These are phyloP conservation scores for Suhomyces ambrosiae DNA, from an alignment of 1,139 yeast genomes.

Conservation along the genomic window DNA sequence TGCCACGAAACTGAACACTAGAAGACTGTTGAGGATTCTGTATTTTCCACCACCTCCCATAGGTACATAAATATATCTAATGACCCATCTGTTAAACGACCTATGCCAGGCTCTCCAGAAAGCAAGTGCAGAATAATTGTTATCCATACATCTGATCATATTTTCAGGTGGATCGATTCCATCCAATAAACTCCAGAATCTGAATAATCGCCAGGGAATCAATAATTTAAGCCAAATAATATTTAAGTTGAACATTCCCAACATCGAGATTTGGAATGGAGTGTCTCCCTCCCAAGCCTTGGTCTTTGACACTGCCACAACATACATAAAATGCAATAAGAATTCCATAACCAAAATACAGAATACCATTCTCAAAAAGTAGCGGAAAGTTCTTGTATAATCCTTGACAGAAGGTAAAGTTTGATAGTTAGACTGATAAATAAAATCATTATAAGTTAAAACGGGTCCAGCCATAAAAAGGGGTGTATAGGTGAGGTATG, in stretches of 20 bases:
- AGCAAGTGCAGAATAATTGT: constrained; percentile 87
- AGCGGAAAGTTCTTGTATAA: constrained; percentile 53
- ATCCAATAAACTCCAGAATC: constrained; percentile 90
- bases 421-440: constrained; percentile 63
- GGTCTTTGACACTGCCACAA: constrained; percentile 86
- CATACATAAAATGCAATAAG: constrained; percentile 83
- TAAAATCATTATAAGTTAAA: constrained; percentile 85
- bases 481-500: constrained; percentile 84
- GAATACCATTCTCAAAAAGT: constrained; percentile 66
- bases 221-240: constrained; percentile 90
- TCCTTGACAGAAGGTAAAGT: constrained; percentile 52
- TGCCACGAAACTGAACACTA: constrained; percentile 96
- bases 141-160: constrained; percentile 94
- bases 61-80: constrained; percentile 82
- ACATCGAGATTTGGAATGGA: constrained; percentile 93
- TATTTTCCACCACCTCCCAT: constrained; percentile 76
- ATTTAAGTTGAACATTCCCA: constrained; percentile 86
- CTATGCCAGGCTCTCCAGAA: constrained; percentile 99
- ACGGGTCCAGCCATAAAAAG: constrained; percentile 95
- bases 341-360: constrained; percentile 89
- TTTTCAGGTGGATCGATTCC: constrained; percentile 97
- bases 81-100: constrained; percentile 86
- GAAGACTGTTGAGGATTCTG: constrained; percentile 70
- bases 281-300: constrained; percentile 90
- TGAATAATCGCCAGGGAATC: constrained; percentile 94